A percentile compares a stretch with the other conserved stretches of the same genome.
Conservation (phyloP, 345 rosid species). For the Linum lewisii region DNA sequence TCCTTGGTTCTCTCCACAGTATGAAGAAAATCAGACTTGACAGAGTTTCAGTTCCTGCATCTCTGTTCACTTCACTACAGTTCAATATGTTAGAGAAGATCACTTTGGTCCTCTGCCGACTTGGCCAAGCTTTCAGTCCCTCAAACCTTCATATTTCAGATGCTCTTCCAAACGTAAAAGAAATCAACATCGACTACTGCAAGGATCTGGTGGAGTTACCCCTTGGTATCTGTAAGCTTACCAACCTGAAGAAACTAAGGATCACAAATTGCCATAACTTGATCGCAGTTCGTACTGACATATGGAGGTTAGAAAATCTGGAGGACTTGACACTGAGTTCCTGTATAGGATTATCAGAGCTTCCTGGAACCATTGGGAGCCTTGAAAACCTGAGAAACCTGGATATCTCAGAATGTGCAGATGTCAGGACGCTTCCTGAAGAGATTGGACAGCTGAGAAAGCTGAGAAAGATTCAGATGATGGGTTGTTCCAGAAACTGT, state of each 20-base stretch:
- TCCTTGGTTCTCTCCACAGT: neutral
- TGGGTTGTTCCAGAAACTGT: conserved; percentile 13
- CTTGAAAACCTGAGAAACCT: conserved; percentile 6
- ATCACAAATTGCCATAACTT: conserved; percentile 14
- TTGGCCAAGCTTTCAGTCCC: conserved; percentile 9
- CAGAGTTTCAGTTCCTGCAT: conserved; percentile 6
- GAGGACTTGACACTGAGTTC: conserved; percentile 10
- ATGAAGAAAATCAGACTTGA: conserved; percentile 15
- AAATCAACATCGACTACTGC: conserved; percentile 13
- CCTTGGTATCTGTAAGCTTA: conserved; percentile 2
- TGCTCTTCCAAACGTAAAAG: conserved; percentile 10
- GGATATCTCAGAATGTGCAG: conserved; percentile 10
- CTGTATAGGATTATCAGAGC: conserved; percentile 4
- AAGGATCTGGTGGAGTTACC: conserved; percentile 6
- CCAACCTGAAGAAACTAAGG: conserved; percentile 10
- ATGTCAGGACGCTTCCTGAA: conserved; percentile 2
- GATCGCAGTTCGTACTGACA: conserved; percentile 3
- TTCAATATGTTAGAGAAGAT: conserved; percentile 5
- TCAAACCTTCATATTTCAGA: neutral
- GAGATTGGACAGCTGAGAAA: conserved; percentile 6
- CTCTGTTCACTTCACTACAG: neutral
- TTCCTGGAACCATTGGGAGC: conserved; percentile 5
- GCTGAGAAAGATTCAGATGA: conserved; percentile 15
- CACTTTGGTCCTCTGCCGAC: conserved; percentile 4
- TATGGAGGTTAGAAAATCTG: conserved; percentile 1